A percentile compares a stretch with the other conserved stretches of the same genome.
Evolutionary conservation across 306 rosid genomes (phyloP).

Genomic region (Carpinus viminea): DNA sequence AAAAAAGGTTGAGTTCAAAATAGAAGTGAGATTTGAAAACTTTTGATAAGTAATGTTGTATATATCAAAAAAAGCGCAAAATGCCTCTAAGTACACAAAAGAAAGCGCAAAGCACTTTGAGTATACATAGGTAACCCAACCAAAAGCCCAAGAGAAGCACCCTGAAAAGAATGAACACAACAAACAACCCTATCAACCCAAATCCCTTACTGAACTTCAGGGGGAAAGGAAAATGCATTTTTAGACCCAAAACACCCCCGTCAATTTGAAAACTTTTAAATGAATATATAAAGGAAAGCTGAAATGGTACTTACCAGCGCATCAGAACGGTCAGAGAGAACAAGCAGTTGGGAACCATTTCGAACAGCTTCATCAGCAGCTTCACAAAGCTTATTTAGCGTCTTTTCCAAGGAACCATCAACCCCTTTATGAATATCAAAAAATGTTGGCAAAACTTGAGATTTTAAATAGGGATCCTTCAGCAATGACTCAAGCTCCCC

Average conservation of each 20-base stretch:
- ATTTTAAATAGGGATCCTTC: slow-evolving; percentile 69
- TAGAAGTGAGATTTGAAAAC: background rate
- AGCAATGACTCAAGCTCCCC: slow-evolving; percentile 86
- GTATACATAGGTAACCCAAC: too few species aligned
- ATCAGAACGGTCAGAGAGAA: slow-evolving; percentile 93
- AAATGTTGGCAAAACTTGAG: slow-evolving; percentile 79
- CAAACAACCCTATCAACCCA: too few species aligned
- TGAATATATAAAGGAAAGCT: slow-evolving; percentile 15
- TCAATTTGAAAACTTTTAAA: background rate
- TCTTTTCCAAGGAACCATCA: slow-evolving; percentile 91
- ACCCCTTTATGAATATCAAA: slow-evolving; percentile 87
- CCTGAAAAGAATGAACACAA: too few species aligned
- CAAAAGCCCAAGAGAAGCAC: too few species aligned
- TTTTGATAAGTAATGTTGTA: too few species aligned
- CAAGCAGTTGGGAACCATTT: slow-evolving; percentile 89
- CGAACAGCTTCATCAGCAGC: slow-evolving; percentile 99
- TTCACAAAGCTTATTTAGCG: slow-evolving; percentile 74
- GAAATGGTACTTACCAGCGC: slow-evolving; percentile 58
- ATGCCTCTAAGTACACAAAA: too few species aligned
- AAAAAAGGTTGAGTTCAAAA: background rate
- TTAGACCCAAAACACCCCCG: too few species aligned
- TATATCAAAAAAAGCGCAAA: too few species aligned
- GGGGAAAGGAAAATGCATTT: too few species aligned
- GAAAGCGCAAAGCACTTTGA: too few species aligned
- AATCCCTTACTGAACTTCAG: too few species aligned